A percentile compares a stretch with the other conserved stretches of the same genome.
These are phyloP conservation scores for Starmera pachycereana DNA, from an alignment of 805 yeast genomes.

Conservation along the genomic window DNA sequence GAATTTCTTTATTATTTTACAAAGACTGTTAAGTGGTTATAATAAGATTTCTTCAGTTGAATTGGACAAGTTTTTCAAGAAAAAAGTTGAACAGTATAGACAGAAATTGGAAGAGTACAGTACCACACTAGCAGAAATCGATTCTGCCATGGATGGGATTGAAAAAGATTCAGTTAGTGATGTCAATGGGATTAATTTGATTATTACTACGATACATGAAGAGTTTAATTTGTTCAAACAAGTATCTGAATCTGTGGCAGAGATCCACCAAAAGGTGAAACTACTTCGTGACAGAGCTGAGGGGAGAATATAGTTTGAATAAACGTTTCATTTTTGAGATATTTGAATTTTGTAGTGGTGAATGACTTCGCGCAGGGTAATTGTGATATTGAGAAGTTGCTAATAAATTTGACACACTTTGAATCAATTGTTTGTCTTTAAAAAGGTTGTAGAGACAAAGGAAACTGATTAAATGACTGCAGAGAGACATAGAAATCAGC, in stretches of 20 bases:
- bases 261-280: conserved; percentile 47
- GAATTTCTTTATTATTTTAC: conserved; percentile 41
- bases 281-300: conserved; percentile 4
- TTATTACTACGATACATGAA: conserved; percentile 52
- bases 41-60: conserved; percentile 46
- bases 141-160: conserved; percentile 51
- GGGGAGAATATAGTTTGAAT: neutral
- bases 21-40: conserved; percentile 42
- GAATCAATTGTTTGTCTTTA: too few species aligned
- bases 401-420: too few species aligned
- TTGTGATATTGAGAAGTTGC: too few species aligned
- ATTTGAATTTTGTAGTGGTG: too few species aligned
- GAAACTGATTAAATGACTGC: too few species aligned
- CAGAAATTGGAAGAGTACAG: conserved; percentile 40
- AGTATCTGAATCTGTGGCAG: conserved; percentile 64
- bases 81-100: conserved; percentile 24
- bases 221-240: conserved; percentile 69
- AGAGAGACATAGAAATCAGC: too few species aligned
- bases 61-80: conserved; percentile 46
- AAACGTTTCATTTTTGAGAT: too few species aligned
- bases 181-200: conserved; percentile 32
- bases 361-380: too few species aligned
- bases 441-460: too few species aligned
- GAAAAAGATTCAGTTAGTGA: conserved; percentile 38
- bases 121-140: conserved; percentile 39